These are phyloP conservation scores for Aspergillus biplanus DNA, from an alignment of 495 filamentous ascomycete genomes.

Conservation along the genomic window DNA sequence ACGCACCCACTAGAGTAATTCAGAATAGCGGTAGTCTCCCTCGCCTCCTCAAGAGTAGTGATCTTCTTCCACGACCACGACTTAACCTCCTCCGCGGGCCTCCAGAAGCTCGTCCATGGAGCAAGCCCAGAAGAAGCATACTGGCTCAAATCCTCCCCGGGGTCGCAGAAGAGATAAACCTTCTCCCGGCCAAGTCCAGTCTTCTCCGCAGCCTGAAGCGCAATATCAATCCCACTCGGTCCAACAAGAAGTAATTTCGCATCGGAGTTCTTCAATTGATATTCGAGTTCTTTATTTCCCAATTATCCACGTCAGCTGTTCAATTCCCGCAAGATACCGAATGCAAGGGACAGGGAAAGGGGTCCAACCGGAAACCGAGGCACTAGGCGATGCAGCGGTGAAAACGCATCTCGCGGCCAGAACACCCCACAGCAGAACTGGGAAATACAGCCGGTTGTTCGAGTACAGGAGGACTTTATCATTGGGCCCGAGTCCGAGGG, in stretches of 20 bases:
- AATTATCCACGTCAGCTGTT: not conserved
- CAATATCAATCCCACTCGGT: not conserved
- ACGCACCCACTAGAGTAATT: constrained; percentile 20
- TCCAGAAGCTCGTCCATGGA: constrained; percentile 15
- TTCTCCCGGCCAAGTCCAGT: not conserved
- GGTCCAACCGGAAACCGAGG: constrained; percentile 4
- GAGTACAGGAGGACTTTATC: constrained; percentile 18
- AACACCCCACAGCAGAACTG: constrained; percentile 16
- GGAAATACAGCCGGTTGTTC: constrained; percentile 11
- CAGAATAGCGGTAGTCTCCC: constrained; percentile 11
- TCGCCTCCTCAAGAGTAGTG: constrained; percentile 6
- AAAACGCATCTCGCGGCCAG: constrained; percentile 13
- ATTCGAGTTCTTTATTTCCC: constrained; percentile 8
- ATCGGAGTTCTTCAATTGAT: constrained; percentile 15
- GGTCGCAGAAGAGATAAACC: constrained; percentile 11
- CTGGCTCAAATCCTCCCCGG: not conserved
- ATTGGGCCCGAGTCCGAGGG: constrained; percentile 6
- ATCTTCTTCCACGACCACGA: constrained; percentile 17
- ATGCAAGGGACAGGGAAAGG: not conserved
- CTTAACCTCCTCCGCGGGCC: constrained; percentile 5
- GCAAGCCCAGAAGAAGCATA: not conserved
- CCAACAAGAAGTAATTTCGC: constrained; percentile 12
- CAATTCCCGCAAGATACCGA: not conserved
- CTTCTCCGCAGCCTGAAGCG: not conserved
- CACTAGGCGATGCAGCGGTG: constrained; percentile 7